These are phyloP conservation scores for Phytophthora cryptogea DNA, from an alignment of 352 stramenopile genomes.

Conservation along the genomic window DNA sequence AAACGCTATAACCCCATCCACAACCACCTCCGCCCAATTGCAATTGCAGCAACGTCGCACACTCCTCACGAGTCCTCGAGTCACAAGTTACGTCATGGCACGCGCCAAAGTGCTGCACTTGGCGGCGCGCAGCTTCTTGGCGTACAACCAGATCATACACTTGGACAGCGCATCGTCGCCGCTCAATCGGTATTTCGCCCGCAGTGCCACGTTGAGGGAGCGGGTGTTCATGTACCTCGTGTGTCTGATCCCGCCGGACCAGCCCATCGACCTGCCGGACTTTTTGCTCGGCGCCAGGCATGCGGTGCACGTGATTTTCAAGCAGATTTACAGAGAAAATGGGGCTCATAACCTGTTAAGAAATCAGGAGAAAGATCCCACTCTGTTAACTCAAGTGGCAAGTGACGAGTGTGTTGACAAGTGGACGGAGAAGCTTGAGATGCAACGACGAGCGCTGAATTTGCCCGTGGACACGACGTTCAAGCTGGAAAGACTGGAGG, in stretches of 20 bases:
- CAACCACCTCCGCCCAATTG: background rate
- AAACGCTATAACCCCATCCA: background rate
- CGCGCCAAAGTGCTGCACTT: slow-evolving; percentile 50
- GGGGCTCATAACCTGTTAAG: slow-evolving; percentile 7
- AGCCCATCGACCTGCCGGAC: slow-evolving; percentile 44
- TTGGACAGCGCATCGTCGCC: slow-evolving; percentile 35
- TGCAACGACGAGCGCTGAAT: slow-evolving; percentile 23
- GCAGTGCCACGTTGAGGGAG: slow-evolving; percentile 33
- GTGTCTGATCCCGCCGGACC: slow-evolving; percentile 44
- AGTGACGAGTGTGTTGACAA: slow-evolving; percentile 20
- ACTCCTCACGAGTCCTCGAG: slow-evolving; percentile 26
- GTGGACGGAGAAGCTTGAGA: slow-evolving; percentile 32
- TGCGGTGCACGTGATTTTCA: slow-evolving; percentile 31
- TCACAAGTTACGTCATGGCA: slow-evolving; percentile 36
- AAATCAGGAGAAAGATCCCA: background rate
- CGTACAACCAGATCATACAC: slow-evolving; percentile 43
- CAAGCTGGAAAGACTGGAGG: slow-evolving; percentile 34
- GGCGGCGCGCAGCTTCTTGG: slow-evolving; percentile 37
- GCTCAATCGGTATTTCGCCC: slow-evolving; percentile 35
- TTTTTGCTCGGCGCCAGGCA: slow-evolving; percentile 44
- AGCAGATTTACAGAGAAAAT: slow-evolving; percentile 26
- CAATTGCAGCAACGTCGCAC: slow-evolving; percentile 9
- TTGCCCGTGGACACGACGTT: slow-evolving; percentile 24
- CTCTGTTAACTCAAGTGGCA: slow-evolving; percentile 23
- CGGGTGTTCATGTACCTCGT: slow-evolving; percentile 54